Evolutionary conservation across 1,284 basidiomycete species (phyloP), one percentile per base, ranked within the genome.

Genomic region (Naganishia sp.): DNA sequence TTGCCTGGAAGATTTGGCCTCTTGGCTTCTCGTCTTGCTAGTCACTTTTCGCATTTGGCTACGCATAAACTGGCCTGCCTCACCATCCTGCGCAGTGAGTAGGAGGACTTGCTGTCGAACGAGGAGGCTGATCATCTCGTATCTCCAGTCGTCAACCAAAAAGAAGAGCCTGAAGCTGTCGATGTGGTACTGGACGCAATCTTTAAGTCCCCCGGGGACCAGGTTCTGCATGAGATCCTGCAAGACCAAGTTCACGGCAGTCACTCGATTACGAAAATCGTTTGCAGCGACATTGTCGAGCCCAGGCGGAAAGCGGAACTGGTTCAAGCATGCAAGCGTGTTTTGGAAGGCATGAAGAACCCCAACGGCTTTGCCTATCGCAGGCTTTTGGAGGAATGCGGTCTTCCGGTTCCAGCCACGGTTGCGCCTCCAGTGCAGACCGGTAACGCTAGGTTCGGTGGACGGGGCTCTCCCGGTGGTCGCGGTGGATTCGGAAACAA

Each of bases 21-120:
- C 56, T 84, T 99, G 49, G 93, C 95, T 0, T 93, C 93, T 55
- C 90, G 95, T 49, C 95, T 99, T 77, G 92, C 92, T 0, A 93
- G 96, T 46, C 94, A 99, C 77, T 84, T 99, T 43, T 92, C 92
- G 2, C 94, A 97, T 77, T 84, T 99, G 66, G 97, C 94, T 82
- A 97, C 94, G 1, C 96, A 99, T 83, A 99, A 99, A 82, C 81
- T 99, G 68, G 95, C 96, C 0, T 95, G 92, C 1, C 84, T 94
- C 71, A 96, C 94, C 0, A 92, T 99, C 43, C 83, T 98, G 70
- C 85, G 94, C 72, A 90, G 76, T 78, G 57, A 68, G 76, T 72
- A 7, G 7, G 15, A n/a, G 5, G 13, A 3, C 17, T 47, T 25
- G 35, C 2, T 32, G 32, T 21, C 11, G 25, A 2, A 6, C 10